Evolutionary conservation across 306 rosid species (phyloP), one percentile per base, ranked within the genome.

Genomic region (Oemleria cerasiformis): DNA sequence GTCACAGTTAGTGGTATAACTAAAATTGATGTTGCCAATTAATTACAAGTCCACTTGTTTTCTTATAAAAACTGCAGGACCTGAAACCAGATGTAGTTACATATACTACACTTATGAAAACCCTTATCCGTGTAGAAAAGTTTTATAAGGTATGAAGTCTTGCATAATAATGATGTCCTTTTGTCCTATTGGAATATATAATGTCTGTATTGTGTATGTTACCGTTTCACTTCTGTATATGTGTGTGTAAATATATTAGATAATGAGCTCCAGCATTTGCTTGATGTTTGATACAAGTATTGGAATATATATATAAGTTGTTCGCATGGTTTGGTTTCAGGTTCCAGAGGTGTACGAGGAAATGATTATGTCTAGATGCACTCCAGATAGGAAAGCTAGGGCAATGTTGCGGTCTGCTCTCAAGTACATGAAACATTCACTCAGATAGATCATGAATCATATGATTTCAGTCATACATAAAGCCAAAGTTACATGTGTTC

Each of bases 101-200:
- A n/a, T 92, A 86, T 75, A 92, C 98, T n/a, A 92, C 98, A 0
- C 97, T 92, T 30, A 92, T 92, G 96, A 90, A 93, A 87, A 84
- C 93, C 69, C 79, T 93, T 80, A 83, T 90, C 69, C 96, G 92
- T 21, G 97, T 86, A 23, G 97, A 86, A 25, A 93, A 90, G 84
- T 85, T 76, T 80, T 68, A 78, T 61, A 83, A 90, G 97, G 98
- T 93, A 82, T 25, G 19, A 55, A 59, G 58, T 70, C 5, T 34
- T 13, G 38, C 43, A 8, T 47, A 4, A 34, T 30, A 1, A 30
- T 30, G 36, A 30, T 75, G 49, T 21, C 63, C 44, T 50, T 63
- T 60, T 30, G 36, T 25, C 36, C 3, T 30, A 30, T 2, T 30
- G 3, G 36, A 30, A n/a, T n/a, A n/a, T 23, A 38, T 13, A 39